Evolutionary conservation across 768 basidiomycete genomes (phyloP).

Genomic region (Leccinum pellstonianum): DNA sequence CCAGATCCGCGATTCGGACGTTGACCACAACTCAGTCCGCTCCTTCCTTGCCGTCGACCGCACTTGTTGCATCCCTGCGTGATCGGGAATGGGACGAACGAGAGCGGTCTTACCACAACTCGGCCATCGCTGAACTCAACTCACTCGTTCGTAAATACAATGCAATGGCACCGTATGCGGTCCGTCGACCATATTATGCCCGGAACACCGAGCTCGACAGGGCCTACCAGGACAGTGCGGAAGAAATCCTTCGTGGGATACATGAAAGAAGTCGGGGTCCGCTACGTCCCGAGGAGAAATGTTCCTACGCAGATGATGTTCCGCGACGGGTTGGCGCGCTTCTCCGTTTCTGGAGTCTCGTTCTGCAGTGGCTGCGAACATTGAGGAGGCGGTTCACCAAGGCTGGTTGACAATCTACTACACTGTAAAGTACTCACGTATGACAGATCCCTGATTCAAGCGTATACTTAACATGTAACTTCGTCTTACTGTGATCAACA

Average conservation of each 20-base stretch:
- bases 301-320: conserved; percentile 8
- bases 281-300: conserved; percentile 3
- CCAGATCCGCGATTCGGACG: conserved; percentile 68
- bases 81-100: conserved; percentile 71
- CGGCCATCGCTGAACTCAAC: conserved; percentile 71
- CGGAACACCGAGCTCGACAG: conserved; percentile 57
- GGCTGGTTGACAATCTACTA: conserved; percentile 3
- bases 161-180: conserved; percentile 73
- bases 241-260: conserved; percentile 49
- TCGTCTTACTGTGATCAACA: not conserved
- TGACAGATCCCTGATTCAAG: not conserved
- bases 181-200: conserved; percentile 61
- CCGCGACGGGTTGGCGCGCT: not conserved
- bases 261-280: conserved; percentile 22
- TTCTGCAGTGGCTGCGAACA: conserved; percentile 28
- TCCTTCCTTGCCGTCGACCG: conserved; percentile 38
- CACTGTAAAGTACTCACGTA: not conserved
- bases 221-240: conserved; percentile 49
- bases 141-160: conserved; percentile 77
- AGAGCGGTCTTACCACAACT: conserved; percentile 66
- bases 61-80: conserved; percentile 44
- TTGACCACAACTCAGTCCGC: conserved; percentile 46
- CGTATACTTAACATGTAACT: not conserved
- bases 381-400: conserved; percentile 12
- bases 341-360: conserved; percentile 28